Percentiles rank a stretch among this genome's conserved stretches.
phyloP scores from a whole-genome alignment of 768 basidiomycete genomes.

The Peribolospora baueri region DNA sequence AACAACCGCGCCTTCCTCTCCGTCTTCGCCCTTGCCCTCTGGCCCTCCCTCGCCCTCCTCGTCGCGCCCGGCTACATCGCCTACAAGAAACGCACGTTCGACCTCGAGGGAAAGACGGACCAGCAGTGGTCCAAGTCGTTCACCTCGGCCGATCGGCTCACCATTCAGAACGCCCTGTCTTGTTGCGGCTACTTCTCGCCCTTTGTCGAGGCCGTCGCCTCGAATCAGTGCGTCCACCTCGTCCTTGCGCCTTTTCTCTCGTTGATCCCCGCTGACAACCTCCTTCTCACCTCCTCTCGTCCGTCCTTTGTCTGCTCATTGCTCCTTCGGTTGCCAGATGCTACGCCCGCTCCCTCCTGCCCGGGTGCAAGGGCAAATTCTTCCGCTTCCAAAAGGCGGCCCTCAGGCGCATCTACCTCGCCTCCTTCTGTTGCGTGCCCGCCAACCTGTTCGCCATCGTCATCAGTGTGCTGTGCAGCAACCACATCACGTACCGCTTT shows the following conservation, averaged over 20 bases:
- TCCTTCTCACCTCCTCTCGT: slow-evolving; percentile 25
- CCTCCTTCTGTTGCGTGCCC: slow-evolving; percentile 34
- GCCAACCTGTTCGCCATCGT: slow-evolving; percentile 38
- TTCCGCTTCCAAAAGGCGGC: slow-evolving; percentile 29
- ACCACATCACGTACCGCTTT: slow-evolving; percentile 66
- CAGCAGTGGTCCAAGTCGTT: slow-evolving; percentile 43
- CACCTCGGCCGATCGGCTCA: slow-evolving; percentile 29
- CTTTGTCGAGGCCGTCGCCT: not conserved
- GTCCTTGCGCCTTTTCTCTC: slow-evolving; percentile 20
- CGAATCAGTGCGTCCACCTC: slow-evolving; percentile 27
- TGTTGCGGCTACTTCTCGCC: not conserved
- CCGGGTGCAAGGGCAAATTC: slow-evolving; percentile 43
- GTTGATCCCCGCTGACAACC: not conserved
- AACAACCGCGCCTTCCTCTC: slow-evolving; percentile 45
- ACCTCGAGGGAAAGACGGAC: slow-evolving; percentile 42
- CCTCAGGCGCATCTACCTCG: slow-evolving; percentile 28
- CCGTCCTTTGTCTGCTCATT: slow-evolving; percentile 20
- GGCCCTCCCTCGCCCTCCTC: slow-evolving; percentile 35
- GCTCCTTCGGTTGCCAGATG: slow-evolving; percentile 20
- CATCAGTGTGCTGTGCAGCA: slow-evolving; percentile 33
- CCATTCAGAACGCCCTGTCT: slow-evolving; percentile 32
- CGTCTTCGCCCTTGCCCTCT: slow-evolving; percentile 40
- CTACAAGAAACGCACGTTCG: slow-evolving; percentile 36
- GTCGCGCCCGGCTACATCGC: slow-evolving; percentile 38
- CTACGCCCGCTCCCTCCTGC: slow-evolving; percentile 35